These are phyloP conservation scores for Somion occarium DNA, from an alignment of 1,284 basidiomycete genomes.

Conservation along the genomic window DNA sequence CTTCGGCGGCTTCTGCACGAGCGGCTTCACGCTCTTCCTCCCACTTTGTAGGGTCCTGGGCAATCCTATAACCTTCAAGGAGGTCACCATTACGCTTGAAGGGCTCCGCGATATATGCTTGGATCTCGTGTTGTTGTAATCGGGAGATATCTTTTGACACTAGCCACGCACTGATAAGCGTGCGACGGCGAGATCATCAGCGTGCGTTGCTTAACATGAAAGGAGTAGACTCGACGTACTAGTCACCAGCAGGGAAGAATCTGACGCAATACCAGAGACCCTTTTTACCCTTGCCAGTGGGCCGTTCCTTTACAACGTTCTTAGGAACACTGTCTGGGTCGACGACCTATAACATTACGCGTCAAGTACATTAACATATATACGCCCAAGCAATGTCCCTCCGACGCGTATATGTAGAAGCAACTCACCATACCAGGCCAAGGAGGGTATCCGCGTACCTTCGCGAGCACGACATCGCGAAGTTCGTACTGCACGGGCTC, in stretches of 20 bases:
- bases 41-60: slow-evolving; percentile 79
- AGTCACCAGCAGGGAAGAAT: slow-evolving; percentile 91
- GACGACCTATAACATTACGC: slow-evolving; percentile 52
- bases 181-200: slow-evolving; percentile 12
- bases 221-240: slow-evolving; percentile 44
- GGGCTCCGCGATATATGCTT: slow-evolving; percentile 73
- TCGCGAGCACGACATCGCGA: slow-evolving; percentile 86
- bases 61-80: slow-evolving; percentile 76
- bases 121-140: slow-evolving; percentile 79
- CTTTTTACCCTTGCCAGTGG: slow-evolving; percentile 55
- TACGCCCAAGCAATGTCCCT: slow-evolving; percentile 1
- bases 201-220: slow-evolving; percentile 8
- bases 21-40: slow-evolving; percentile 50
- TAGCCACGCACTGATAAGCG: slow-evolving; percentile 72
- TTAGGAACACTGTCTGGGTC: slow-evolving; percentile 63
- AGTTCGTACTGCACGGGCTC: slow-evolving; percentile 42
- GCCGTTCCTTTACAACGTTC: slow-evolving; percentile 64
- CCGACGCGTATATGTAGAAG: slow-evolving; percentile 1
- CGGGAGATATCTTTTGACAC: slow-evolving; percentile 78
- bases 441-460: slow-evolving; percentile 89
- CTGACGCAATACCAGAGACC: slow-evolving; percentile 71
- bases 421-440: slow-evolving; percentile 85
- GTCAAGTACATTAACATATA: slow-evolving; percentile 5
- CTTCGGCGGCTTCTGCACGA: slow-evolving; percentile 43
- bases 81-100: slow-evolving; percentile 77